Percentiles rank a stretch among this genome's conserved stretches.
Evolutionary conservation across 257 asterid species (phyloP).

Genomic region (Eustoma russellianum): DNA sequence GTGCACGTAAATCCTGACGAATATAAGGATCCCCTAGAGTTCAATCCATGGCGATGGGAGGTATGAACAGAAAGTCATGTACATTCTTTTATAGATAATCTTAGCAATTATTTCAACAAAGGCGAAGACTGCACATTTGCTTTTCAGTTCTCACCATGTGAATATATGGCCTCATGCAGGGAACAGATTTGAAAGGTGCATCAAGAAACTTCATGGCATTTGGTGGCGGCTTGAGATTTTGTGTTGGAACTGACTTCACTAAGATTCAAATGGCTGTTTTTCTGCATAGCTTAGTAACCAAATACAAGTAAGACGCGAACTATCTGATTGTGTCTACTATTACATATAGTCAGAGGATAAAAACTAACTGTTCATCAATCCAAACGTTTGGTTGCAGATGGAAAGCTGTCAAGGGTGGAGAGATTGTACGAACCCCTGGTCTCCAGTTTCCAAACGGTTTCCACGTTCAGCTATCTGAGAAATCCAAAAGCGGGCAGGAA

Average conservation of each 20-base stretch:
- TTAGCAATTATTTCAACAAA: no score
- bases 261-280: constrained; percentile 86
- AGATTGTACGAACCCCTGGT: constrained; percentile 75
- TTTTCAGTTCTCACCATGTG: no score
- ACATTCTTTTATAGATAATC: no score
- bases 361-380: constrained; percentile 10
- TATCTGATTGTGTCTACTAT: background rate
- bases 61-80: constrained; percentile 21
- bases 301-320: constrained; percentile 54
- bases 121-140: no score
- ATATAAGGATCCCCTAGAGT: constrained; percentile 67
- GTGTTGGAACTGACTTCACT: constrained; percentile 87
- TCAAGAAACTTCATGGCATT: constrained; percentile 94
- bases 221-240: constrained; percentile 91
- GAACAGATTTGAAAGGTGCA: constrained; percentile 55
- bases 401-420: constrained; percentile 59
- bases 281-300: constrained; percentile 67
- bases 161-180: constrained; percentile 26
- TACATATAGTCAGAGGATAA: background rate
- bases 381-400: constrained; percentile 37
- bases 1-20: constrained; percentile 68
- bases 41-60: constrained; percentile 95
- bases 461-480: constrained; percentile 41
- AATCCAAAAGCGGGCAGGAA: constrained; percentile 17
- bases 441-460: constrained; percentile 79